A percentile compares a stretch with the other conserved stretches of the same genome.
Evolutionary conservation across 1,139 yeast genomes (phyloP).

Genomic region (Yamadazyma siamensis): DNA sequence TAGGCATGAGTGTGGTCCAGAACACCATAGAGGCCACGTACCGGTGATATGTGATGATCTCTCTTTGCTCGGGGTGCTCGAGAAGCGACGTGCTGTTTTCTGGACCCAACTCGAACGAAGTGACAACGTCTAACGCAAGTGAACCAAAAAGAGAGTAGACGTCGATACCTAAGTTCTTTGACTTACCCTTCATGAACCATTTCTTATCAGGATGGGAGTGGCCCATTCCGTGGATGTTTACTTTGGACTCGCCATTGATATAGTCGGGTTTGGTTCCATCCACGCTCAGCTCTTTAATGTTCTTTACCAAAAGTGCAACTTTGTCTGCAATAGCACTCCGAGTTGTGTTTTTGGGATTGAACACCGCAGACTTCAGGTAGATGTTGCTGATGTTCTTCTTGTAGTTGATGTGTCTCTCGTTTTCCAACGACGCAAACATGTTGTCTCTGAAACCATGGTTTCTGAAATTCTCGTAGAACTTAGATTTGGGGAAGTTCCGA

Average conservation of each 20-base stretch:
- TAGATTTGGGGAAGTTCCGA: constrained; percentile 55
- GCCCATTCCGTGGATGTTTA: constrained; percentile 38
- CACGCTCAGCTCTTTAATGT: constrained; percentile 29
- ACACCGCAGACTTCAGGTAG: constrained; percentile 47
- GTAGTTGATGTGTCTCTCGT: constrained; percentile 46
- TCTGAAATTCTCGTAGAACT: constrained; percentile 60
- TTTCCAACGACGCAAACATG: constrained; percentile 55
- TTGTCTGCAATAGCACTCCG: constrained; percentile 23
- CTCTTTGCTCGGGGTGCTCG: constrained; percentile 32
- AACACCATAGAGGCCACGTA: constrained; percentile 63
- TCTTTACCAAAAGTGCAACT: constrained; percentile 22
- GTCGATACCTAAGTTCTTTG: constrained; percentile 41
- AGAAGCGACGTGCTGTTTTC: constrained; percentile 43
- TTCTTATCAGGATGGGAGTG: constrained; percentile 16
- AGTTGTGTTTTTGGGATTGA: constrained; percentile 28
- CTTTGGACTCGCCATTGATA: constrained; percentile 28
- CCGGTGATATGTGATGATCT: constrained; percentile 48
- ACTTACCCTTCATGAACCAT: constrained; percentile 29
- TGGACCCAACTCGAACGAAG: constrained; percentile 58
- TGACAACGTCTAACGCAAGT: constrained; percentile 71
- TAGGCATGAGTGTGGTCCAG: constrained; percentile 65
- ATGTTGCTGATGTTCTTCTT: constrained; percentile 46
- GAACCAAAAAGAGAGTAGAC: constrained; percentile 61
- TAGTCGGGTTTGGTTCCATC: constrained; percentile 32
- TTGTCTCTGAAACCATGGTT: constrained; percentile 53